Base-by-base conservation (phyloP, 2,329 filamentous ascomycete genomes). In the Didymosphaeria variabile region DNA sequence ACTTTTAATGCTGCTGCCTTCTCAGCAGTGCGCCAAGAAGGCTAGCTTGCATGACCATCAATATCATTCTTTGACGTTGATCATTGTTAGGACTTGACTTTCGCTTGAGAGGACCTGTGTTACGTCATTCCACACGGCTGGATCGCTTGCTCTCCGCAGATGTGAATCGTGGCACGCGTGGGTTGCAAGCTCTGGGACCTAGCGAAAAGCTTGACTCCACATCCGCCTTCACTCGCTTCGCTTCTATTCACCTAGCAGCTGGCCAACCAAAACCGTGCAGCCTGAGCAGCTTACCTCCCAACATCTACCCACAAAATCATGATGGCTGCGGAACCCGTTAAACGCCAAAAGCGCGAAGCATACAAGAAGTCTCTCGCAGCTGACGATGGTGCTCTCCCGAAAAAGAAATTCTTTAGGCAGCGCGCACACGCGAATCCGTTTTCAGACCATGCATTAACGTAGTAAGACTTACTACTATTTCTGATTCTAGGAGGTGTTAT, bases 371-470 rank as follows among this genome's bases (percentile, higher is more conserved):
- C 72, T 2, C 69, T 79, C 15, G 68, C 65, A 29, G 73, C 73
- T 56, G 70, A 74, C 13, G 77, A 79, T 64, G 80, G 87, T 8
- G 85, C 88, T 71, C 81, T 97, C 71, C 95, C 95, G 10, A 90
- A 92, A 80, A 99, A 99, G 85, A 94, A 91, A 82, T 97, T 95
- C 82, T 99, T 97, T 79, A 88, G 95, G 58, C 95, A 99, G 80
- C 88, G 95, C 78, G 95, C 95, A 40, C 95, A 99, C 81, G 95
- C 95, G 65, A 99, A 99, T 82, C 94, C 94, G 7, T 99, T 99
- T 81, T 97, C 94, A 2, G 95, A 99, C 74, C 95, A 99, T 82
- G 84, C 87, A 60, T 84, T 99, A 76, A 85, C 86, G 72, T 99
- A 99, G 95, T 97, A 86, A 45, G 67, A 34, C 10, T 54, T 57